phyloP scores from a whole-genome alignment of 805 yeast genomes.

The Soucietia sequanensis region DNA sequence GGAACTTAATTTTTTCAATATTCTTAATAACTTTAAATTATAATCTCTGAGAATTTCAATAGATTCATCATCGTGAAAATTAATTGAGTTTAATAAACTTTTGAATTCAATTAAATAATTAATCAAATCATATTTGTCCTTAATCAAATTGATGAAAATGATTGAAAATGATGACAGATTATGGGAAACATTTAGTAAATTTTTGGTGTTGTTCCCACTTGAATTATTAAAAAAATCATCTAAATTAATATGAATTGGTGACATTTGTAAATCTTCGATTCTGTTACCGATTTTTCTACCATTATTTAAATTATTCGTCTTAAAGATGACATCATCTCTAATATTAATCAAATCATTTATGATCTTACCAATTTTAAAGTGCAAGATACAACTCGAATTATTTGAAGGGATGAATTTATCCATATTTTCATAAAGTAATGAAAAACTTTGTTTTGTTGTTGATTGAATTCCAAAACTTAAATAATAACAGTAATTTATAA shows the following conservation, averaged over 20 bases:
- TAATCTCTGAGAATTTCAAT: constrained; percentile 29
- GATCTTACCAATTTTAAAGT: constrained; percentile 12
- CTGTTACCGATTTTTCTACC: constrained; percentile 6
- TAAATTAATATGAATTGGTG: constrained; percentile 7
- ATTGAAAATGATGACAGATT: constrained; percentile 9
- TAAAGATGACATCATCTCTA: constrained; percentile 16
- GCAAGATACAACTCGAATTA: constrained; percentile 2
- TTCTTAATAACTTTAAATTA: constrained; percentile 37
- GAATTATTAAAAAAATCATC: too few relatives aligned
- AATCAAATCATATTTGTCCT: constrained; percentile 36
- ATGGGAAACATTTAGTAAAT: too few relatives aligned
- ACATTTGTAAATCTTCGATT: constrained; percentile 6
- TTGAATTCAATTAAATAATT: constrained; percentile 35
- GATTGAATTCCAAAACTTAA: constrained; percentile 34
- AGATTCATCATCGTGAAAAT: constrained; percentile 14
- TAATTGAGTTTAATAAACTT: constrained; percentile 4
- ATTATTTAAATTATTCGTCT: too few relatives aligned
- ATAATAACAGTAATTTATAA: constrained; percentile 34
- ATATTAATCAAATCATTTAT: constrained; percentile 12
- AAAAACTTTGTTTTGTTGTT: constrained; percentile 6
- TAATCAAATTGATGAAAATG: constrained; percentile 24
- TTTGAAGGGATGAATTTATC: constrained; percentile 14
- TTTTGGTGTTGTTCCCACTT: background rate
- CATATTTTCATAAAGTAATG: constrained; percentile 11
- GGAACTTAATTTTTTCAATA: constrained; percentile 33